Base-by-base conservation (phyloP, 2,329 filamentous ascomycete genomes). In the Cercospora sp. region DNA sequence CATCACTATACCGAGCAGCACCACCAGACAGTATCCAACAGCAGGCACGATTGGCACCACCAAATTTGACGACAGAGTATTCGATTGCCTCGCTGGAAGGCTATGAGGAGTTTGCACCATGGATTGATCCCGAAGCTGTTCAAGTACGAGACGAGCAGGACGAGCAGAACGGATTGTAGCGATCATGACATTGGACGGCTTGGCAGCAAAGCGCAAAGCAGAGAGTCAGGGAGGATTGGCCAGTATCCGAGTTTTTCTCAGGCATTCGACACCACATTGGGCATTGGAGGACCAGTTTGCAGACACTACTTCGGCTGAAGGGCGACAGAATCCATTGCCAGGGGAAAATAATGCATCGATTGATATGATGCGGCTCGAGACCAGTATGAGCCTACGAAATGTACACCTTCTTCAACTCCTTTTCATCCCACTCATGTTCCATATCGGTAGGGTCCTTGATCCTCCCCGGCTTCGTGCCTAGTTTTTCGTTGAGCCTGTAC, bases 341-440 rank as follows among this genome's bases (percentile, higher is more conserved):
- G 36, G 5, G 26, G 23, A 4, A 28, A 62, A 51, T 26, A 62
- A 30, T 48, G 10, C 42, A 26, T 18, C 28, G 60, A 36, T 33
- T 23, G 45, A 36, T 51, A 31, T 66, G 31, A 51, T 18, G 51
- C 58, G 18, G 28, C 59, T 30, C 39, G 16, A 26, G 75, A 20
- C 23, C 45, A 53, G 18, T 12, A 20, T 20, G 18, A 39, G 20
- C 55, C 39, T 67, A 97, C 64, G 92, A 92, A 68, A 98, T 97
- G 77, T 90, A 99, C 23, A 98, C 93, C 83, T 96, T 97, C 83
- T 91, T 91, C 67, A 95, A 81, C 65, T 87, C 83, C 1, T 84
- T 83, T 63, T 84, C 81, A 0, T 83, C 79, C 75, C 86, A 95
- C 10, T 91, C 81, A 0, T 90, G 90, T 1, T 74, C 77, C 26